Evolutionary conservation across 2,329 filamentous ascomycete genomes (phyloP).

Genomic region (Cladosporium sp.): DNA sequence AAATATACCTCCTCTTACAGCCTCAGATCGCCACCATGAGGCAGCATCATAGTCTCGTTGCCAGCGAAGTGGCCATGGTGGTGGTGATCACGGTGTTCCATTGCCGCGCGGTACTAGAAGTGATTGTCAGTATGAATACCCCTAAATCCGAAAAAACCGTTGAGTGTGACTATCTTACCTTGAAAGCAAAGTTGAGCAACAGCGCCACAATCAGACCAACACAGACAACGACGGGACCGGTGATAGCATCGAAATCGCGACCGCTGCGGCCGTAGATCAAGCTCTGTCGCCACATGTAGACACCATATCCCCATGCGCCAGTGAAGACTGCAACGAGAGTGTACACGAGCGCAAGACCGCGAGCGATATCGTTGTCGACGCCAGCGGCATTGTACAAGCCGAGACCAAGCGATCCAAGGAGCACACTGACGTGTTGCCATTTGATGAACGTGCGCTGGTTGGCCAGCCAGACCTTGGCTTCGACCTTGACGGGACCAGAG

Average conservation of each 20-base stretch:
- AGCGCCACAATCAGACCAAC: conserved; percentile 73
- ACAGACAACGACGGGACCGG: conserved; percentile 81
- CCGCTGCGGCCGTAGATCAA: conserved; percentile 85
- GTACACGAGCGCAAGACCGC: conserved; percentile 77
- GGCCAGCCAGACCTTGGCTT: conserved; percentile 97
- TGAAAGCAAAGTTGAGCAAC: conserved; percentile 83
- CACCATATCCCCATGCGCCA: conserved; percentile 79
- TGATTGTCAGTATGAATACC: not conserved
- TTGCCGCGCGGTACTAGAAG: conserved; percentile 3
- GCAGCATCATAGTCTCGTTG: conserved; percentile 1
- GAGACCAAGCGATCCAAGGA: conserved; percentile 78
- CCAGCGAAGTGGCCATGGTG: not conserved
- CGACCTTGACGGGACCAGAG: conserved; percentile 81
- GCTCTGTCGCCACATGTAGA: conserved; percentile 69
- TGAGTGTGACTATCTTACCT: too few relatives aligned
- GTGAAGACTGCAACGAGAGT: conserved; percentile 77
- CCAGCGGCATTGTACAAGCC: conserved; percentile 87
- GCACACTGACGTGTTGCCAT: conserved; percentile 91
- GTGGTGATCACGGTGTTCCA: not conserved
- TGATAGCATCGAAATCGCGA: conserved; percentile 85
- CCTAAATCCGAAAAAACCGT: too few relatives aligned
- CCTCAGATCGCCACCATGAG: conserved; percentile 2
- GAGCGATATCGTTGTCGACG: conserved; percentile 66
- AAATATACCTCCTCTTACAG: not conserved
- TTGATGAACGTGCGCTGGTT: conserved; percentile 98